These are phyloP conservation scores for Gymnopilus junonius DNA, from an alignment of 768 basidiomycete genomes.

Conservation along the genomic window DNA sequence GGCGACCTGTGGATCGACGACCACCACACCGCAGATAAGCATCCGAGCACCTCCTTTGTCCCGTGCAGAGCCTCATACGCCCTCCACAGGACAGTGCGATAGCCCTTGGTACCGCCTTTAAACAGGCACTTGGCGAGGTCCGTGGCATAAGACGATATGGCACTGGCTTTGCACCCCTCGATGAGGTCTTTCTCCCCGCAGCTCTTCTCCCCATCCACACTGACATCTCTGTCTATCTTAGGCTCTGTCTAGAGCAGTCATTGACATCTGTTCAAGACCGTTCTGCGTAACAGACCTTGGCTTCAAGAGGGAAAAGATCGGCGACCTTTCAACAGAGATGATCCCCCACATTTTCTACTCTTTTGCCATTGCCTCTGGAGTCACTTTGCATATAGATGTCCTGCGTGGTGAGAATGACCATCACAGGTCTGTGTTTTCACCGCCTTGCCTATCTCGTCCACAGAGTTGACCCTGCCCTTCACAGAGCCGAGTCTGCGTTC, in stretches of 20 bases:
- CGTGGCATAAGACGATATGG: conserved; percentile 95
- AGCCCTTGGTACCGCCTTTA: conserved; percentile 89
- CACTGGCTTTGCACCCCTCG: conserved; percentile 94
- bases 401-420: conserved; percentile 97
- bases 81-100: conserved; percentile 85
- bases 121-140: conserved; percentile 92
- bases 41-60: not conserved
- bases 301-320: conserved; percentile 87
- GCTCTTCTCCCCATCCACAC: not conserved
- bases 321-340: conserved; percentile 98
- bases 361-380: conserved; percentile 95
- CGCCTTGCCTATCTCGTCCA: not conserved
- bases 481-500: conserved; percentile 95
- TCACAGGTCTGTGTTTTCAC: conserved; percentile 68
- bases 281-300: conserved; percentile 94
- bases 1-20: conserved; percentile 99
- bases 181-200: conserved; percentile 67
- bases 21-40: conserved; percentile 98
- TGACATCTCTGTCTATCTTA: conserved; percentile 35
- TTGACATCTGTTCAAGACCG: conserved; percentile 97
- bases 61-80: conserved; percentile 16
- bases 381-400: conserved; percentile 93
- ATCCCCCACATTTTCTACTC: conserved; percentile 97
- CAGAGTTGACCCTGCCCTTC: not conserved
- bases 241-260: conserved; percentile 95